These are phyloP conservation scores for Lasiosphaeria hispida DNA, from an alignment of 495 filamentous ascomycete species.

Conservation along the genomic window DNA sequence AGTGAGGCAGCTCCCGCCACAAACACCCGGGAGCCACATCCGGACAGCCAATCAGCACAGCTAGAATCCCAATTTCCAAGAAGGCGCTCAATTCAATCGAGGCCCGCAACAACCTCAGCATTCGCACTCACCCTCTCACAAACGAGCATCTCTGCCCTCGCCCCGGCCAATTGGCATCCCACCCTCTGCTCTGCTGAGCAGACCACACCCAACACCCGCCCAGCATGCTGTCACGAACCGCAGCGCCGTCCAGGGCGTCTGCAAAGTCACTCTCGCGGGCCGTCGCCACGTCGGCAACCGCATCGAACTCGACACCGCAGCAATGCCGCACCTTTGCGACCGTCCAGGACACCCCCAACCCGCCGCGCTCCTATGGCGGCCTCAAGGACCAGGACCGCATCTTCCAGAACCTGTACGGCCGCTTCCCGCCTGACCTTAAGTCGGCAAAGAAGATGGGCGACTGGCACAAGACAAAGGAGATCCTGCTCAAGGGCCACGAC, in stretches of 20 bases:
- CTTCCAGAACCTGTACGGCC: constrained; percentile 96
- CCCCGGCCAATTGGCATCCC: constrained; percentile 42
- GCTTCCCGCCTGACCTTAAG: constrained; percentile 86
- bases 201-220: constrained; percentile 21
- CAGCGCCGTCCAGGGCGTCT: constrained; percentile 44
- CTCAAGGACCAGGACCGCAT: constrained; percentile 95
- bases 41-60: constrained; percentile 28
- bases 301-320: constrained; percentile 11
- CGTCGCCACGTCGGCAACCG: constrained; percentile 18
- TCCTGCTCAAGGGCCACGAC: constrained; percentile 91
- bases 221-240: constrained; percentile 49
- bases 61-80: constrained; percentile 29
- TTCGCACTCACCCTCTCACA: constrained; percentile 12
- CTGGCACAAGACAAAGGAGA: constrained; percentile 99
- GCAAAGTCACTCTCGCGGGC: constrained; percentile 40
- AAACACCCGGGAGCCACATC: constrained; percentile 8
- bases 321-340: constrained; percentile 64
- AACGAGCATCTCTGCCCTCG: constrained; percentile 15
- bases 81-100: constrained; percentile 27
- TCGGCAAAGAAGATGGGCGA: constrained; percentile 97
- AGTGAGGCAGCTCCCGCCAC: constrained; percentile 14
- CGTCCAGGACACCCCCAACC: constrained; percentile 77
- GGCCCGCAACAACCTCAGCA: constrained; percentile 7
- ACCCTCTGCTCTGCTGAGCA: constrained; percentile 46
- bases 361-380: constrained; percentile 77